Base-by-base conservation (phyloP, 352 stramenopile species). In the Phytophthora tentaculata region DNA sequence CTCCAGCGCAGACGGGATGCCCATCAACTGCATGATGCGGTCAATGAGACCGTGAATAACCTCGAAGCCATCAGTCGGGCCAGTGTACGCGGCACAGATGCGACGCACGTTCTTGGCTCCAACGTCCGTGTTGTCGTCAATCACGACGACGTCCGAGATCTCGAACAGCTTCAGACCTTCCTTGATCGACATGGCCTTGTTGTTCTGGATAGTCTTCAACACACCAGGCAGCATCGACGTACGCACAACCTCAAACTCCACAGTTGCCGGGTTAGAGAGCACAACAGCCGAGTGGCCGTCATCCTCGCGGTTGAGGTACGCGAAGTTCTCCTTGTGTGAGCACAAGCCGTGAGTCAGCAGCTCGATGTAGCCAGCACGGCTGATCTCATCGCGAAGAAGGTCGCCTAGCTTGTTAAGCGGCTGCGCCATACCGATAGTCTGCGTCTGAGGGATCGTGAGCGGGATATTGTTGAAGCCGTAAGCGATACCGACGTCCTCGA, bases 381-480 rank as follows among this genome's bases (percentile, higher is more conserved):
- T 96, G 76, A 99, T 98, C 77, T 99, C 98, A 61, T 99, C 94
- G 19, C 98, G 92, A 39, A 99, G 75, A 56, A 99, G 88, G 77
- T 99, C 98, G 22, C 92, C 92, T 37, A 99, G 87, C 61, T 98
- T 96, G 85, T 99, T 99, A 3, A 99, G 83, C 9, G 97, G 98
- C 73, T 99, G 96, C 44, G 98, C 88, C 55, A 85, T 84, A 56
- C 97, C 98, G 23, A 99, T 97, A 8, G 96, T 99, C 73, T 97
- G 89, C 39, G 97, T 99, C 16, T 83, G 73, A 28, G 98, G 98
- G 32, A 99, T 89, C 61, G 85, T 98, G 43, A 95, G 94, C 44
- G 94, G 90, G 73, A 99, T 99, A 67, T 99, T 99, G 88, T 99
- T 99, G 79, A 99, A 99, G 41, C 98, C 98, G 79, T 99, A 99